Conservation (phyloP, 1,284 basidiomycete genomes). For the Marasmius sp. region DNA sequence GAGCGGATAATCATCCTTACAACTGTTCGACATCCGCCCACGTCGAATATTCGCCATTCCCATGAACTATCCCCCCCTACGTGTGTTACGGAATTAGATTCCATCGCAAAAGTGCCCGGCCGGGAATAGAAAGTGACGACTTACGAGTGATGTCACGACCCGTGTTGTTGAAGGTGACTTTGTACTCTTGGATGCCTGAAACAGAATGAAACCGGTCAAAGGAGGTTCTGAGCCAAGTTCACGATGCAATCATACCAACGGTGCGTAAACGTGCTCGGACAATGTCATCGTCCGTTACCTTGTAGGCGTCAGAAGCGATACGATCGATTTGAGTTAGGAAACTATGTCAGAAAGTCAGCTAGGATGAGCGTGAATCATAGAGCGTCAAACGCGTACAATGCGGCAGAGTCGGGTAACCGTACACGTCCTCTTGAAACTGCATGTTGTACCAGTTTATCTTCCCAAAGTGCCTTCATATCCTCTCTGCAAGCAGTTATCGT, state of each 20-base stretch:
- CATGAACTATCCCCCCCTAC: constrained; percentile 36
- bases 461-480: constrained; percentile 60
- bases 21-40: constrained; percentile 58
- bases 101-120: not conserved
- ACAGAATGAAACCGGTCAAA: not conserved
- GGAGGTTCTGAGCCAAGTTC: not conserved
- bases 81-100: constrained; percentile 8
- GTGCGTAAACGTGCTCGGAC: constrained; percentile 61
- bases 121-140: not conserved
- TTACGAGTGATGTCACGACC: constrained; percentile 27
- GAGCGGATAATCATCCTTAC: constrained; percentile 32
- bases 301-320: constrained; percentile 51
- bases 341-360: constrained; percentile 26
- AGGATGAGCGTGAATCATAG: constrained; percentile 5
- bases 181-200: constrained; percentile 45
- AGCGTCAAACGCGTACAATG: constrained; percentile 44
- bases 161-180: constrained; percentile 48
- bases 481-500: constrained; percentile 52
- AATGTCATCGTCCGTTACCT: constrained; percentile 61
- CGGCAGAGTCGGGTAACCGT: constrained; percentile 54
- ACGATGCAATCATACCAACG: constrained; percentile 38
- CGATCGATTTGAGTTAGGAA: constrained; percentile 63
- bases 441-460: constrained; percentile 47
- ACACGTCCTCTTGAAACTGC: constrained; percentile 47
- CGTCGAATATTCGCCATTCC: constrained; percentile 68